phyloP scores from a whole-genome alignment of 768 basidiomycete species.

The Lentinula sp. region DNA sequence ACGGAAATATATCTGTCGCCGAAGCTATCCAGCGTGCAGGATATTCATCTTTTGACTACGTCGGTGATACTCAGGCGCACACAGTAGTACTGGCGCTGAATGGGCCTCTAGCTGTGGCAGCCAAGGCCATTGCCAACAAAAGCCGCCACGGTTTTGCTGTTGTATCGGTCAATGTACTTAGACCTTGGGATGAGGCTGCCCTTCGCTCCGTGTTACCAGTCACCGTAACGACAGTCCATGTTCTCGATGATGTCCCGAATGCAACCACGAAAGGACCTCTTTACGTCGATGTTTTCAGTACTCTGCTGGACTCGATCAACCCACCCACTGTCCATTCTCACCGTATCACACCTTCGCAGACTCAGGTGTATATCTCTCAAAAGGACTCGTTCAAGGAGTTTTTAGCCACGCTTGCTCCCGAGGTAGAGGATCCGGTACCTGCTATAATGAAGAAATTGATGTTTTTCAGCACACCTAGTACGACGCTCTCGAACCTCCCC shows the following conservation, averaged over 20 bases:
- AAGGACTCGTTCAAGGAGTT: slow-evolving; percentile 33
- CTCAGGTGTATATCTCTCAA: slow-evolving; percentile 42
- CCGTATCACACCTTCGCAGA: slow-evolving; percentile 51
- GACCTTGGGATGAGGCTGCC: slow-evolving; percentile 74
- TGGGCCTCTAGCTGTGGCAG: slow-evolving; percentile 64
- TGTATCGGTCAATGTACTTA: slow-evolving; percentile 70
- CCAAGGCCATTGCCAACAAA: slow-evolving; percentile 43
- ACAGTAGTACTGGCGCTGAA: slow-evolving; percentile 71
- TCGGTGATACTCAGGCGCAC: slow-evolving; percentile 56
- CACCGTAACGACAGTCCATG: slow-evolving; percentile 54
- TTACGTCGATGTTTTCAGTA: slow-evolving; percentile 66
- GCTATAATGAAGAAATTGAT: slow-evolving; percentile 54
- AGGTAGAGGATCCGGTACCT: slow-evolving; percentile 29
- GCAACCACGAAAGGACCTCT: slow-evolving; percentile 56
- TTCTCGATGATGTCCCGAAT: slow-evolving; percentile 74
- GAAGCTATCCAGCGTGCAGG: slow-evolving; percentile 51
- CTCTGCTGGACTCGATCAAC: slow-evolving; percentile 37
- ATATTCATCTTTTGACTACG: slow-evolving; percentile 75
- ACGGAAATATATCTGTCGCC: slow-evolving; percentile 26
- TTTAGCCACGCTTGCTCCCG: slow-evolving; percentile 17
- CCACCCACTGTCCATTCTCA: slow-evolving; percentile 44
- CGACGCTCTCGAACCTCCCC: slow-evolving; percentile 50
- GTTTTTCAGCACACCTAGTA: slow-evolving; percentile 55
- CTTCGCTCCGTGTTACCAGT: slow-evolving; percentile 56
- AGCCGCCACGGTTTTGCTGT: slow-evolving; percentile 49